phyloP scores from a whole-genome alignment of 2,329 filamentous ascomycete species.

The Bertia moriformis region DNA sequence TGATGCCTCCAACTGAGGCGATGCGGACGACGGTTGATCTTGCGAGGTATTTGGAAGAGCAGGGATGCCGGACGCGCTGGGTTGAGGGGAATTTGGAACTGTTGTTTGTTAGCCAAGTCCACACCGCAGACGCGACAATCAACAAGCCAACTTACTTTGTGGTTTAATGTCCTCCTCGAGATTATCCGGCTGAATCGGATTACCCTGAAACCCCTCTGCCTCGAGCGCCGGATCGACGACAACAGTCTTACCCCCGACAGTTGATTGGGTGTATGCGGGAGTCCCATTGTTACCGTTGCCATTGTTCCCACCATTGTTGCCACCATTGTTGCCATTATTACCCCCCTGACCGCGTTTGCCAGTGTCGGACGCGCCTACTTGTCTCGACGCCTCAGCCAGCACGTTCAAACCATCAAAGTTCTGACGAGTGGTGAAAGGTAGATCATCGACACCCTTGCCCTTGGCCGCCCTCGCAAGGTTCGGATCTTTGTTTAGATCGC shows the following conservation, averaged over 20 bases:
- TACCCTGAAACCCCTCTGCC: slow-evolving; percentile 18
- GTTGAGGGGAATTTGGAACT: no score
- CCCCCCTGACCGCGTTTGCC: background rate
- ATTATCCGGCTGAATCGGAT: slow-evolving; percentile 9
- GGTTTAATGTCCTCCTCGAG: slow-evolving; percentile 11
- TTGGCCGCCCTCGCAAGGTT: background rate
- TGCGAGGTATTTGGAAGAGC: slow-evolving; percentile 14
- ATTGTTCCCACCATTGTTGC: no score
- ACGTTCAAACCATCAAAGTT: slow-evolving; percentile 1
- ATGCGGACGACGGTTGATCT: slow-evolving; percentile 16
- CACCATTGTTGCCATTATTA: no score
- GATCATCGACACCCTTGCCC: background rate
- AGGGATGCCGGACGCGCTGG: slow-evolving; percentile 13
- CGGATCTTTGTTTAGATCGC: background rate
- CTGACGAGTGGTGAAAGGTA: background rate
- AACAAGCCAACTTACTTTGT: slow-evolving; percentile 8
- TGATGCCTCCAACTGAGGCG: slow-evolving; percentile 15
- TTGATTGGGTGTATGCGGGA: background rate
- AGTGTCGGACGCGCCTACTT: background rate
- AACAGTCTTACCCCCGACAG: slow-evolving; percentile 19
- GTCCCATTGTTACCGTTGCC: no score
- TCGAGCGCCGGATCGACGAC: slow-evolving; percentile 25
- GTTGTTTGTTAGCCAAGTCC: no score
- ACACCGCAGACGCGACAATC: no score
- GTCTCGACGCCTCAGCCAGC: background rate